Evolutionary conservation across 129 eudicot species (phyloP), one percentile per base, ranked within the genome.

Genomic region (Helichrysum umbraculigerum): DNA sequence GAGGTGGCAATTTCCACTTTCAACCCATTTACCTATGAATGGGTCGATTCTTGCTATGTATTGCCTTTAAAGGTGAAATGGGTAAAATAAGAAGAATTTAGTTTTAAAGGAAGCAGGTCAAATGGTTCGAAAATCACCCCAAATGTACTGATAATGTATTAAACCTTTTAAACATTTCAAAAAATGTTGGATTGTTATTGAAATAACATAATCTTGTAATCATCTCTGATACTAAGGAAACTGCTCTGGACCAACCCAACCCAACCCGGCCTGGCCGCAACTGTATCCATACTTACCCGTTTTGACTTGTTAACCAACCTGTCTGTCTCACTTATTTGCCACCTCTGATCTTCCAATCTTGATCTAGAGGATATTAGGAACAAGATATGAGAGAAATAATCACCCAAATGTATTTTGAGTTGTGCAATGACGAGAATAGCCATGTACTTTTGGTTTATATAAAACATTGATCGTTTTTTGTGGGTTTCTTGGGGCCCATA

Each of bases 261-360:
- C 44, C 47, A 41, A 41, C 47, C 14, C 0, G 14, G 0, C 47
- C 47, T 0, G 47, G 47, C 47, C 14, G 4, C 47, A 21, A 19
- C 32, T 1, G 9, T 58, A 58, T 58, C 28, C 29, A 3, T 19
- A 21, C 1, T 21, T 19, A 58, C 32, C 30, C 4, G 64, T 58
- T n/a, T 39, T 39, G 64, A 58, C 64, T 14, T 20, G 12, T 58
- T n/a, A 20, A 20, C 64, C 32, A 58, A 60, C 17, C 6, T 10
- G n/a, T 25, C 7, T 60, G 66, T 19, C 35, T 60, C 33, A 10
- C 32, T 25, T 34, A 10, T 25, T 60, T 60, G 33, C 66, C 66
- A 20, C 33, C 33, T 60, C 66, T 25, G 20, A 69, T 7, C 34
- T 68, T 68, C 57, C 34, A 68, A 41, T 68, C 73, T 68, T 68